Conservation (phyloP, 2,329 filamentous ascomycete genomes). For the Nothophaeocryptopus gaeumannii region DNA sequence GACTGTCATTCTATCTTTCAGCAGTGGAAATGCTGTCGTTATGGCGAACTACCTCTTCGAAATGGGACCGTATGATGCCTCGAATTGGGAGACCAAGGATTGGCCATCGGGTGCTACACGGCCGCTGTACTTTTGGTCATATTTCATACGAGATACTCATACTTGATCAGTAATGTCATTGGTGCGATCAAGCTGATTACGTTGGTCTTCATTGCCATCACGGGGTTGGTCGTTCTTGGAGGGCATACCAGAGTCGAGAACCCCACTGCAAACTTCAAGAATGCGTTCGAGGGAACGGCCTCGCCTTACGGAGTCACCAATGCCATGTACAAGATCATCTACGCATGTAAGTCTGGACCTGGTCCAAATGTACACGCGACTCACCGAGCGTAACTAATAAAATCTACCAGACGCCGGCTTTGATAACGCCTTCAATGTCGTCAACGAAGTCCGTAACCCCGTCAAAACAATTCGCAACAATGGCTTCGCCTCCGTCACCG, state of each 20-base stretch:
- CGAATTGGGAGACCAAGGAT: constrained; percentile 63
- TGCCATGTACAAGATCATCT: constrained; percentile 51
- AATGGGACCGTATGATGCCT: constrained; percentile 51
- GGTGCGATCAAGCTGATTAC: constrained; percentile 60
- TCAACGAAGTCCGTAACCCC: constrained; percentile 61
- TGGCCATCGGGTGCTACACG: constrained; percentile 63
- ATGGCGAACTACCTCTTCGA: constrained; percentile 60
- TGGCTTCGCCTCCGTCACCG: constrained; percentile 32
- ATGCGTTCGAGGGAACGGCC: constrained; percentile 53
- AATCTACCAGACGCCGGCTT: constrained; percentile 22
- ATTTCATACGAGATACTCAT: constrained; percentile 57
- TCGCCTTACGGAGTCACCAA: constrained; percentile 54
- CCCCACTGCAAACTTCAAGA: constrained; percentile 54
- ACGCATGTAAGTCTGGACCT: constrained; percentile 37
- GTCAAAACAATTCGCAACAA: constrained; percentile 52
- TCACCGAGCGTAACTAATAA: not conserved
- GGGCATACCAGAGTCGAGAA: constrained; percentile 52
- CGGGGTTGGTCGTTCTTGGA: constrained; percentile 61
- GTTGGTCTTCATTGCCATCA: constrained; percentile 52
- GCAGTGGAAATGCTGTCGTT: constrained; percentile 62
- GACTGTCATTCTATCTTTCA: constrained; percentile 62
- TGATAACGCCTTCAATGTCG: constrained; percentile 59
- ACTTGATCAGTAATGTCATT: constrained; percentile 56
- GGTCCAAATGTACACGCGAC: no score
- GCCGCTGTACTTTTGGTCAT: constrained; percentile 47